Percentiles rank a stretch among this genome's conserved stretches.
Conservation (phyloP, 495 filamentous ascomycete species). For the Rhypophila decipiens region DNA sequence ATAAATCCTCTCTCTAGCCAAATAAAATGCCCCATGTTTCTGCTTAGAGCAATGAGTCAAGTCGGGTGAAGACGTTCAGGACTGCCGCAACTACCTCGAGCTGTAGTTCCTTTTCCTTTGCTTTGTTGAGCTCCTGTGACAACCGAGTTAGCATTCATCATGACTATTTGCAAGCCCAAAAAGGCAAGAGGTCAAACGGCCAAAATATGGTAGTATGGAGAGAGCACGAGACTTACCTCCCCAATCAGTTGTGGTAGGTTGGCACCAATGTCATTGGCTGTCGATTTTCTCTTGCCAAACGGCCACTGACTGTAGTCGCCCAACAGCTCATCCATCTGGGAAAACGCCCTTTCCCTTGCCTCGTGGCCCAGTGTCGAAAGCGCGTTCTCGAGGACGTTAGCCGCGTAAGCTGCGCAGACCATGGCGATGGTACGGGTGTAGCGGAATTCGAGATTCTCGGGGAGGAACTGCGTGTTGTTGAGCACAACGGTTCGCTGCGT, state of each 20-base stretch:
- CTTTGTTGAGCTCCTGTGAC: constrained; percentile 63
- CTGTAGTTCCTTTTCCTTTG: constrained; percentile 88
- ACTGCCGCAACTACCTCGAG: constrained; percentile 95
- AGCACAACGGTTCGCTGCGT: constrained; percentile 92
- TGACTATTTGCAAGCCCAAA: too few species aligned
- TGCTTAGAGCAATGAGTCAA: constrained; percentile 84
- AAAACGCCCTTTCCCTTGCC: constrained; percentile 85
- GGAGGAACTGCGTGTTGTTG: constrained; percentile 73
- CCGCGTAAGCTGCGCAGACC: constrained; percentile 97
- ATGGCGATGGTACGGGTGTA: constrained; percentile 87
- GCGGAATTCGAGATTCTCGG: constrained; percentile 88
- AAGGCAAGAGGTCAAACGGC: too few species aligned
- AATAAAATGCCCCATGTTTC: too few species aligned
- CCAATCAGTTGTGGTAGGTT: constrained; percentile 84
- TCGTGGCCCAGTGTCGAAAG: constrained; percentile 89
- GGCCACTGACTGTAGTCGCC: constrained; percentile 97
- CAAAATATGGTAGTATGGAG: neutral
- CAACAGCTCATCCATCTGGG: constrained; percentile 91
- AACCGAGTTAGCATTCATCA: neutral
- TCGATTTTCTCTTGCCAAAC: constrained; percentile 67
- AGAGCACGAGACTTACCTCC: constrained; percentile 43
- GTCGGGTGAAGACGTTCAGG: constrained; percentile 91
- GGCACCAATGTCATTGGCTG: constrained; percentile 77
- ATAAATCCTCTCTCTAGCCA: too few species aligned
- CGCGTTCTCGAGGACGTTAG: constrained; percentile 98